Evolutionary conservation across 2,329 filamentous ascomycete genomes (phyloP), one percentile per base, ranked within the genome.

Genomic region (Cladophialophora yegresii): DNA sequence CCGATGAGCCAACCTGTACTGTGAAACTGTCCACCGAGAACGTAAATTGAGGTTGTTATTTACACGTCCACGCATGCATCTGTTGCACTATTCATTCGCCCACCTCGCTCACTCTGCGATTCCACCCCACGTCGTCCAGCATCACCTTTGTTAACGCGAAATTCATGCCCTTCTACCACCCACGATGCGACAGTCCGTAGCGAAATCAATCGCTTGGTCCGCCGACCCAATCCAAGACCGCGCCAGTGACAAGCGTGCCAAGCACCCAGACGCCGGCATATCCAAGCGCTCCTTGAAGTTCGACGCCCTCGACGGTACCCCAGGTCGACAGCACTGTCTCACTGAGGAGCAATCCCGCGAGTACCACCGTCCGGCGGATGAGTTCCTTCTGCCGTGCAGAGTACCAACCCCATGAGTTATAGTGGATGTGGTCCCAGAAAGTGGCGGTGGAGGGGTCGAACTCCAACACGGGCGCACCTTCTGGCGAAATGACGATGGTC

Each of bases 211-310:
- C 69, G 58, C 69, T 71, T 12, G 71, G 70, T 28, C 82, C 77
- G 12, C 79, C 82, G 13, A 84, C 78, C 80, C 81, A 84, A 10
- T 75, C 77, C 80, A 74, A 84, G 76, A 74, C 84, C 74, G 70
- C 81, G 76, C 89, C 89, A 2, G 85, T 84, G 60, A 88, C 73
- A 12, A 83, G 74, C 3, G 85, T 84, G 6, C 89, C 89, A 23
- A 82, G 71, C n/a, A 85, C 85, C 92, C 92, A 97, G 40, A 93
- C 81, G 23, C 80, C 80, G 1, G 90, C 87, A 82, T 92, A 98
- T 0, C 84, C 85, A 2, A 82, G 78, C 1, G 92, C 91, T 10
- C 93, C 93, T 0, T 80, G 71, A 3, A 85, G 67, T 71, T 93
- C 89, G 10, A 91, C 86, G 4, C 91, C 89, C 51, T 85, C 81